Conservation (phyloP, 805 yeast genomes). For the Kluyveromyces aestuarii region DNA sequence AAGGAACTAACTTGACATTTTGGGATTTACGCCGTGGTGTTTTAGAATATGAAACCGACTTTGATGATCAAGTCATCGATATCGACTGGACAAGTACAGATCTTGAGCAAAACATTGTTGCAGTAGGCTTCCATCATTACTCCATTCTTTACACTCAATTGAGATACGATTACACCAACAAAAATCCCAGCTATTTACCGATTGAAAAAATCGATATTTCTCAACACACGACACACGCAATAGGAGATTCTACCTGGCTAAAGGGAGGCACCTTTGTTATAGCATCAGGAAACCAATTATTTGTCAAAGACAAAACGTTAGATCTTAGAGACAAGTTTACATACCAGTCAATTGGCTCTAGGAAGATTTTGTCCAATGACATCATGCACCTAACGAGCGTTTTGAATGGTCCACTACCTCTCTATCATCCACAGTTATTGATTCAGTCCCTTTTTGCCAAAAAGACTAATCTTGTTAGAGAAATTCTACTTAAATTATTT, state of each 20-base stretch:
- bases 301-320: constrained; percentile 63
- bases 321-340: constrained; percentile 48
- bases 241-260: constrained; percentile 88
- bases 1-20: constrained; percentile 46
- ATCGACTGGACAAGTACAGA: constrained; percentile 81
- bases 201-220: constrained; percentile 65
- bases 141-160: constrained; percentile 70
- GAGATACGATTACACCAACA: constrained; percentile 81
- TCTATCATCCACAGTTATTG: constrained; percentile 83
- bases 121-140: constrained; percentile 63
- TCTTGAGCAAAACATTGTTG: constrained; percentile 59
- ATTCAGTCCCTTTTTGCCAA: constrained; percentile 66
- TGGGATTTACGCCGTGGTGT: constrained; percentile 72
- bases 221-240: constrained; percentile 63
- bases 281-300: constrained; percentile 86
- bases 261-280: constrained; percentile 68
- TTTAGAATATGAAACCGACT: constrained; percentile 47
- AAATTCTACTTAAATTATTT: constrained; percentile 46
- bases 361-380: constrained; percentile 43
- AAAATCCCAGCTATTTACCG: constrained; percentile 66
- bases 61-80: constrained; percentile 44
- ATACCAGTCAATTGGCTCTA: constrained; percentile 46
- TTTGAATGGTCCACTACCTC: constrained; percentile 80
- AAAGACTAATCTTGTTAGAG: constrained; percentile 44
- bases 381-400: constrained; percentile 66